A percentile compares a stretch with the other conserved stretches of the same genome.
Evolutionary conservation across 2,329 filamentous ascomycete species (phyloP).

Genomic region (Aspergillus niger): DNA sequence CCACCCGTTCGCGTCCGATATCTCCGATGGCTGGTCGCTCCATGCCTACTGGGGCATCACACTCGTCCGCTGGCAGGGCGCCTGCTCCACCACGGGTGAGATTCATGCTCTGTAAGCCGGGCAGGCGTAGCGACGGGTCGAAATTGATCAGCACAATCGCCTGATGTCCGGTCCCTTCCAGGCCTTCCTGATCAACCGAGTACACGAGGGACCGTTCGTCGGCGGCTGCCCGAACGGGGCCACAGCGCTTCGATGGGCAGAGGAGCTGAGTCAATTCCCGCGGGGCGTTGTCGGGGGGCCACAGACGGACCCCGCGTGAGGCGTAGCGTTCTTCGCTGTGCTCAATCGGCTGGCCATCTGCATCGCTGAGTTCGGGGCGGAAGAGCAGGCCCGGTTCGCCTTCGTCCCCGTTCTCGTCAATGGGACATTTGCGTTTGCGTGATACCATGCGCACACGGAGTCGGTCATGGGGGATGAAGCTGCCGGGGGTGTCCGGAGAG

Average conservation of each 20-base stretch:
- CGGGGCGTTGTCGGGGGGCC: conserved; percentile 45
- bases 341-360: conserved; percentile 30
- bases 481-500: conserved; percentile 18
- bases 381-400: conserved; percentile 31
- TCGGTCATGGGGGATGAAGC: conserved; percentile 38
- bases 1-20: conserved; percentile 14
- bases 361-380: conserved; percentile 29
- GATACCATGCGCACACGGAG: conserved; percentile 46
- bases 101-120: conserved; percentile 21
- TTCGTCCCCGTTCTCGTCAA: conserved; percentile 36
- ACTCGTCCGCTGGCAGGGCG: background rate
- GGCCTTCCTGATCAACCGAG: conserved; percentile 34
- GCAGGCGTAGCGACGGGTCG: conserved; percentile 39
- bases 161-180: conserved; percentile 23
- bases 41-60: conserved; percentile 10
- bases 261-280: conserved; percentile 41
- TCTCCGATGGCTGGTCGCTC: conserved; percentile 19
- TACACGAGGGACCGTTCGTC: conserved; percentile 47
- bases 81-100: background rate
- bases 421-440: conserved; percentile 43
- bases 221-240: conserved; percentile 36
- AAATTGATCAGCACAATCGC: conserved; percentile 44
- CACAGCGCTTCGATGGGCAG: conserved; percentile 39
- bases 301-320: conserved; percentile 43
- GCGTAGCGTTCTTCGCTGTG: conserved; percentile 43